These are phyloP conservation scores for Dunaliella salina DNA, from an alignment of 163 green algal genomes.

Conservation along the genomic window DNA sequence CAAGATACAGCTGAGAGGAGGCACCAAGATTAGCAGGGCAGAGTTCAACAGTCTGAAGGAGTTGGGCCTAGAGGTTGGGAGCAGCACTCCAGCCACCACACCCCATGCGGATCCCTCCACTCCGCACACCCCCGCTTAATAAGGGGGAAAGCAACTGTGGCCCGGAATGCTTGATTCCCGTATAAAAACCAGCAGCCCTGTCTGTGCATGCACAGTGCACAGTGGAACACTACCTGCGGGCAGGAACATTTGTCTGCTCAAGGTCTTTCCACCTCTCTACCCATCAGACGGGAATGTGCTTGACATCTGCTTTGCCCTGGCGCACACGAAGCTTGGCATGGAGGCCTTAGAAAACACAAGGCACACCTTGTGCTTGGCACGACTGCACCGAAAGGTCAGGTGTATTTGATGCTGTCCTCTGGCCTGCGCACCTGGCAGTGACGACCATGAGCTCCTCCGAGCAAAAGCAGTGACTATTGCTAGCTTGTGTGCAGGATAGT, in stretches of 20 bases:
- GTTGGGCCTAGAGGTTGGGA: constrained; percentile 30
- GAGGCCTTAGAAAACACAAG: too few species aligned
- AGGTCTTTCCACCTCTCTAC: too few species aligned
- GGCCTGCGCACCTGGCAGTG: too few species aligned
- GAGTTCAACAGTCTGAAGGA: constrained; percentile 38
- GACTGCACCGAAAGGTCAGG: too few species aligned
- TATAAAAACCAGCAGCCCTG: not conserved
- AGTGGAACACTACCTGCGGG: not conserved
- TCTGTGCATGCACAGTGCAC: not conserved
- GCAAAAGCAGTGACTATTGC: too few species aligned
- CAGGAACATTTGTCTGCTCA: too few species aligned
- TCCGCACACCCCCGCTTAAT: not conserved
- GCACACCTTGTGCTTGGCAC: too few species aligned
- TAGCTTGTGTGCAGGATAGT: too few species aligned
- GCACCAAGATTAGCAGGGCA: constrained; percentile 35
- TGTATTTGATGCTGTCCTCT: too few species aligned
- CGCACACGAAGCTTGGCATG: not conserved
- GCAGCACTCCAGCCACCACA: not conserved
- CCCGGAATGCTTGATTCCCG: not conserved
- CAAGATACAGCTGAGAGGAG: constrained; percentile 31
- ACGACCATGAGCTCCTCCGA: too few species aligned
- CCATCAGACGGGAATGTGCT: not conserved
- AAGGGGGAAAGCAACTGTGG: not conserved
- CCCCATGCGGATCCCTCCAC: not conserved
- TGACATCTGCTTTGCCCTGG: not conserved